Evolutionary conservation across 2,329 filamentous ascomycete species (phyloP).

Genomic region (Colletotrichum viniferum): DNA sequence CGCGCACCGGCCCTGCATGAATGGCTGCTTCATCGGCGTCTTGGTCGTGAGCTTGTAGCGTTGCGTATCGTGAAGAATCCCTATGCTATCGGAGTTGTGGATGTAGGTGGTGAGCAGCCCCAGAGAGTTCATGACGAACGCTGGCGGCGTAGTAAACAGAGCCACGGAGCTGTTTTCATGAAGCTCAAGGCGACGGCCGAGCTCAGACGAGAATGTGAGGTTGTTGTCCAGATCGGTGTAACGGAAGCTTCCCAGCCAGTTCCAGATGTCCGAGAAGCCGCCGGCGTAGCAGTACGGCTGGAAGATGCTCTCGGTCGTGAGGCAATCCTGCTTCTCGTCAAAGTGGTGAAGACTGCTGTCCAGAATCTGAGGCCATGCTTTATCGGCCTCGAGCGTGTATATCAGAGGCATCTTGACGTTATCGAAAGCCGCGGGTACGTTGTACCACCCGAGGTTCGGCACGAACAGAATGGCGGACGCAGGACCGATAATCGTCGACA

Average conservation of each 20-base stretch:
- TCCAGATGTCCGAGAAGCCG: background rate
- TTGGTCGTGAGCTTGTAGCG: background rate
- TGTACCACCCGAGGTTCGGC: background rate
- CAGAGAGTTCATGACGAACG: background rate
- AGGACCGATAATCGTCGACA: background rate
- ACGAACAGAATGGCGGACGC: conserved; percentile 15
- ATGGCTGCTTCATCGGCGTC: background rate
- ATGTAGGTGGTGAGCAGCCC: background rate
- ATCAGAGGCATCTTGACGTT: background rate
- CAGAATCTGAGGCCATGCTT: background rate
- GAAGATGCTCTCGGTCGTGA: background rate
- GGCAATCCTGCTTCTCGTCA: background rate
- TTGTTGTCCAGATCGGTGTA: background rate
- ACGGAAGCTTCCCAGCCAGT: background rate
- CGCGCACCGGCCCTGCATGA: background rate
- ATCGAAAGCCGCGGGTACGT: background rate
- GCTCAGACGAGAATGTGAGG: background rate
- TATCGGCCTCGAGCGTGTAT: background rate
- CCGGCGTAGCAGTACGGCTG: background rate
- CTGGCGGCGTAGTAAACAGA: background rate
- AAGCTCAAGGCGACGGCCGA: background rate
- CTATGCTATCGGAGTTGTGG: background rate
- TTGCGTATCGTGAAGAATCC: background rate
- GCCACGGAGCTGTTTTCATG: background rate
- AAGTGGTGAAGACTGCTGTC: background rate